Evolutionary conservation across 2,329 filamentous ascomycete species (phyloP), one percentile per base, ranked within the genome.

Genomic region (Grosmannia serpens): DNA sequence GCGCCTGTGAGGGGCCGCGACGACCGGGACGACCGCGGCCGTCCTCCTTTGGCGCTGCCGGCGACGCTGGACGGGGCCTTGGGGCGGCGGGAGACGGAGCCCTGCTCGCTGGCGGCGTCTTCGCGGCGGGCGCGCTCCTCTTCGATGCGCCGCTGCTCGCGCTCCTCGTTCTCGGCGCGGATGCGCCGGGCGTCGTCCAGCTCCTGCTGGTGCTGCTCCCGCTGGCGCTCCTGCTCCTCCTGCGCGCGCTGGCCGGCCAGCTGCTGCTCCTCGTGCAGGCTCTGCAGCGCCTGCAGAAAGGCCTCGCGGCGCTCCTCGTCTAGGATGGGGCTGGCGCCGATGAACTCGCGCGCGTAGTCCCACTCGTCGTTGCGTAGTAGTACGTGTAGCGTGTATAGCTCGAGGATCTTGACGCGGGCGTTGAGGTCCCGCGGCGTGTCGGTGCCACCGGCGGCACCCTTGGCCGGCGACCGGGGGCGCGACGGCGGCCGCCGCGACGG

Each of bases 301-400:
- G 89, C 86, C 66, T 97, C 90, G 62, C 89, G 85, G 51, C 89
- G 83, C 74, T 97, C 94, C 56, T 96, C 92, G 69, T 97, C 92
- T 1, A 99, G 79, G 29, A 96, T 84, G 53, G 92, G 85, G 70
- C 86, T 94, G 67, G 90, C 83, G 66, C 80, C 84, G 67, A 97
- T 95, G 70, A 97, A 97, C 65, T 95, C 89, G 60, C 84, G 83
- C 4, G 94, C 90, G 66, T 96, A 96, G 60, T 96, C 89, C 94
- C 94, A 99, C 73, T 97, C 91, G 58, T 89, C 85, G 65, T 96
- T 97, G 57, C 90, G 82, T 6, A 92, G 85, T n/a, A 99, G 82
- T 9, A 97, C 89, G 68, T 99, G 94, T 5, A 99, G 80, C 1
- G 91, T 95, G 71, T 96, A 99, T 10, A 99, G 79, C 73, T 99